Evolutionary conservation across 352 stramenopile genomes (phyloP).

Genomic region (Phytophthora citricola): DNA sequence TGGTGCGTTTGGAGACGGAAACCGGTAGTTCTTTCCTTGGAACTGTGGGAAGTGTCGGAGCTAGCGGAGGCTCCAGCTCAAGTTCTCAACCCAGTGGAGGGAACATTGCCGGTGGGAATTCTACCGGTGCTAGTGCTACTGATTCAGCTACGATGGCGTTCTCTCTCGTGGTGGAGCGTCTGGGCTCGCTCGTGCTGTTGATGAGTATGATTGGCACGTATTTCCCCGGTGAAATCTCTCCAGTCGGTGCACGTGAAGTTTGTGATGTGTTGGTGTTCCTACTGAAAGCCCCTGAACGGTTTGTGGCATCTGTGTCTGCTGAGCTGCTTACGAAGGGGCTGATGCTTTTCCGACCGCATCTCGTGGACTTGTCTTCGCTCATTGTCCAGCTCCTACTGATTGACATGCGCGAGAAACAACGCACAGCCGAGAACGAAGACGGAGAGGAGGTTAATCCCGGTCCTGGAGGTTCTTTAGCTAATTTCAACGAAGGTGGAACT

Average conservation of each 20-base stretch:
- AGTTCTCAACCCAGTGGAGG: constrained; percentile 22
- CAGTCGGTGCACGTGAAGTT: constrained; percentile 75
- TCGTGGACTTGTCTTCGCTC: constrained; percentile 81
- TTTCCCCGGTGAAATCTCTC: constrained; percentile 84
- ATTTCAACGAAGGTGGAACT: constrained; percentile 44
- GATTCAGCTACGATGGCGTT: constrained; percentile 37
- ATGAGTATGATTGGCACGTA: constrained; percentile 89
- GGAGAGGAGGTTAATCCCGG: constrained; percentile 16
- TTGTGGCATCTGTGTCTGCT: constrained; percentile 71
- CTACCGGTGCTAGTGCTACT: constrained; percentile 10
- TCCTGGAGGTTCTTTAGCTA: constrained; percentile 42
- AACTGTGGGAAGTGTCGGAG: constrained; percentile 23
- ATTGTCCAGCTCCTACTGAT: constrained; percentile 78
- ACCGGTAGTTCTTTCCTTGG: constrained; percentile 45
- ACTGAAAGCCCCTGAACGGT: constrained; percentile 58
- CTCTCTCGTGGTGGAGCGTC: constrained; percentile 51
- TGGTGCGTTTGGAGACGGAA: constrained; percentile 74
- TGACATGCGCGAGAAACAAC: constrained; percentile 77
- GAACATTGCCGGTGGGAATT: constrained; percentile 44
- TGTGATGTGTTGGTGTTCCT: constrained; percentile 80
- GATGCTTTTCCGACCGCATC: constrained; percentile 84
- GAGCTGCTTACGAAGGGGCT: constrained; percentile 85
- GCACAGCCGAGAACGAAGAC: constrained; percentile 37
- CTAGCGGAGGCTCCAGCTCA: constrained; percentile 15
- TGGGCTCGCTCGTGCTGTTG: constrained; percentile 80